Conservation (phyloP, 257 asterid genomes). For the Solanum corneliomulleri region DNA sequence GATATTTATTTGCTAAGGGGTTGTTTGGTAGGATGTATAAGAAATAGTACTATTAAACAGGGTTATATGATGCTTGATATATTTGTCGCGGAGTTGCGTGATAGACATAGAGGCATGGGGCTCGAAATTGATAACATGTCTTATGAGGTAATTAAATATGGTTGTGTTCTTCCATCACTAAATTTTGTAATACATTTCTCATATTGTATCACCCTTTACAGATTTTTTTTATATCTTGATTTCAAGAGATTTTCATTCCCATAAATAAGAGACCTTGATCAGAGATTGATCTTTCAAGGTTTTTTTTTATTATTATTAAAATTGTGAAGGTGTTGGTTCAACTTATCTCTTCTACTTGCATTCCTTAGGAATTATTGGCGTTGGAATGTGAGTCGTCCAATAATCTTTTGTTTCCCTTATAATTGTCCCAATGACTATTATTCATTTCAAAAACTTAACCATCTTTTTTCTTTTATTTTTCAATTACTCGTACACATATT, state of each 20-base stretch:
- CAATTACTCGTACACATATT: neutral
- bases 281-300: neutral
- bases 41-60: conserved; percentile 11
- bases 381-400: conserved; percentile 19
- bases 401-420: too few relatives aligned
- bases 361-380: conserved; percentile 61
- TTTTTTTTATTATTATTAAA: neutral
- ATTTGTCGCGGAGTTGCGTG: conserved; percentile 56
- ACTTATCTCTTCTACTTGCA: neutral
- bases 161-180: neutral
- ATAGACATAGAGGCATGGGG: conserved; percentile 79
- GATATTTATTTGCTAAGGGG: neutral
- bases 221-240: neutral
- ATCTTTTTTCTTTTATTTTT: neutral
- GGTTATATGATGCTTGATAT: conserved; percentile 62
- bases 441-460: neutral
- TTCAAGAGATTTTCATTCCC: neutral
- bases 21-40: neutral
- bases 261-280: neutral
- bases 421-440: neutral
- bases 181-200: neutral
- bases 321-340: neutral
- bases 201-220: neutral
- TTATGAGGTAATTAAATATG: conserved; percentile 50
- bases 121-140: conserved; percentile 88